Evolutionary conservation across 805 yeast species (phyloP).

Genomic region (Maudiozyma saulgeensis): DNA sequence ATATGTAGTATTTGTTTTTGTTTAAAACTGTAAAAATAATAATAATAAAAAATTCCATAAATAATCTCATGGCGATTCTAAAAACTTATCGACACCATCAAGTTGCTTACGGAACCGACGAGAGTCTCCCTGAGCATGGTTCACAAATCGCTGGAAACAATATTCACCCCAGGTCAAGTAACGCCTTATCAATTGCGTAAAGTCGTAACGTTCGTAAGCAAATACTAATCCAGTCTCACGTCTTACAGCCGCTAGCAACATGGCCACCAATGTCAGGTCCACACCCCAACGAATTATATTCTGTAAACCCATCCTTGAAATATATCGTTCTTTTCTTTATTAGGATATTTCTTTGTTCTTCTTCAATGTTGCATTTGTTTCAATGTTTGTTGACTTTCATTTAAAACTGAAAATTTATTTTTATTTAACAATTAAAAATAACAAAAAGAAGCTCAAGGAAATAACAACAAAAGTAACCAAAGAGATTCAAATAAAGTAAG

Average conservation of each 20-base stretch:
- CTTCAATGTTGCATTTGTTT: too few relatives aligned
- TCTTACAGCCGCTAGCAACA: constrained; percentile 78
- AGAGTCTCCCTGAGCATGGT: constrained; percentile 34
- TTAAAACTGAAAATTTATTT: not conserved
- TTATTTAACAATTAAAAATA: not conserved
- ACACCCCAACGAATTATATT: constrained; percentile 52
- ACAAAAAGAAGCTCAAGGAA: not conserved
- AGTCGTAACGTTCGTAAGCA: constrained; percentile 27
- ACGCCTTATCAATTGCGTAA: constrained; percentile 40
- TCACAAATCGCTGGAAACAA: constrained; percentile 42
- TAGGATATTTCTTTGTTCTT: not conserved
- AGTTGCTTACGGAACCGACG: constrained; percentile 36
- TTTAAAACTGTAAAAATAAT: too few relatives aligned
- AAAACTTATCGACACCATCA: constrained; percentile 14
- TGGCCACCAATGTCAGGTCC: constrained; percentile 70
- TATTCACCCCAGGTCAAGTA: constrained; percentile 54
- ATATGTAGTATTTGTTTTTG: too few relatives aligned
- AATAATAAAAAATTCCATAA: too few relatives aligned
- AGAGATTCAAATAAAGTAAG: not conserved
- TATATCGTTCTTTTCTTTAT: not conserved
- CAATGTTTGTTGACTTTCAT: not conserved
- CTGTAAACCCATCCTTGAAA: constrained; percentile 9
- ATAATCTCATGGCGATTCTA: constrained; percentile 1
- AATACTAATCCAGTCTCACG: constrained; percentile 66
- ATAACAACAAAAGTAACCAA: not conserved